These are phyloP conservation scores for Silene coronaria DNA, from an alignment of 179 eudicot species.

Conservation along the genomic window DNA sequence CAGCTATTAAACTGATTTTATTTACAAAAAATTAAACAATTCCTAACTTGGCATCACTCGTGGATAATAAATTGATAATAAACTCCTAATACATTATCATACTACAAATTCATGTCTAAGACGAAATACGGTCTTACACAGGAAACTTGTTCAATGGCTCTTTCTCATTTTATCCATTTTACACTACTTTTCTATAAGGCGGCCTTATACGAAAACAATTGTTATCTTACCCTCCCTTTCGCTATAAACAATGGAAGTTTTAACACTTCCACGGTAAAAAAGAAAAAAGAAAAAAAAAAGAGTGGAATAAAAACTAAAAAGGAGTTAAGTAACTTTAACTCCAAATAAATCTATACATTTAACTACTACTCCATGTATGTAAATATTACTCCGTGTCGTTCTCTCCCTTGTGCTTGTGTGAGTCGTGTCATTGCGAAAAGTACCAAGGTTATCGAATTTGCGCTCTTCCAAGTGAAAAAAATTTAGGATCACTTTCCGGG, in stretches of 20 bases:
- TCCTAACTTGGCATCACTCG: not conserved
- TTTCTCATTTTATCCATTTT: too few relatives aligned
- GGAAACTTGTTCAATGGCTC: too few relatives aligned
- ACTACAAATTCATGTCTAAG: too few relatives aligned
- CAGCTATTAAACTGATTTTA: not conserved
- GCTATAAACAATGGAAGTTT: constrained; percentile 9
- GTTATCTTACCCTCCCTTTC: not conserved
- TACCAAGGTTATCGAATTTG: constrained; percentile 49
- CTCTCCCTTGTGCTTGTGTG: not conserved
- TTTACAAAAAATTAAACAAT: not conserved
- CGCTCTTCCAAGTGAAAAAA: constrained; percentile 74
- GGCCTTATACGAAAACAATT: too few relatives aligned
- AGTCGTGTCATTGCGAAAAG: not conserved
- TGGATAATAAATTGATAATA: not conserved
- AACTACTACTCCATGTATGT: not conserved
- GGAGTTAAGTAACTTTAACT: constrained; percentile 21
- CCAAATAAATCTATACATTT: constrained; percentile 23
- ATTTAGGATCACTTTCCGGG: constrained; percentile 70
- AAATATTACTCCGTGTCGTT: not conserved
- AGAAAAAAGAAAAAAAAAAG: too few relatives aligned
- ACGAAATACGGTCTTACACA: too few relatives aligned
- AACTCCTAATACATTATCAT: not conserved
- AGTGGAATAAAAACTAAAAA: not conserved
- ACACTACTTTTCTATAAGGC: too few relatives aligned
- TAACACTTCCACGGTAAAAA: too few relatives aligned